These are phyloP conservation scores for Lanmaoa rubissima DNA, from an alignment of 768 basidiomycete genomes.

Conservation along the genomic window DNA sequence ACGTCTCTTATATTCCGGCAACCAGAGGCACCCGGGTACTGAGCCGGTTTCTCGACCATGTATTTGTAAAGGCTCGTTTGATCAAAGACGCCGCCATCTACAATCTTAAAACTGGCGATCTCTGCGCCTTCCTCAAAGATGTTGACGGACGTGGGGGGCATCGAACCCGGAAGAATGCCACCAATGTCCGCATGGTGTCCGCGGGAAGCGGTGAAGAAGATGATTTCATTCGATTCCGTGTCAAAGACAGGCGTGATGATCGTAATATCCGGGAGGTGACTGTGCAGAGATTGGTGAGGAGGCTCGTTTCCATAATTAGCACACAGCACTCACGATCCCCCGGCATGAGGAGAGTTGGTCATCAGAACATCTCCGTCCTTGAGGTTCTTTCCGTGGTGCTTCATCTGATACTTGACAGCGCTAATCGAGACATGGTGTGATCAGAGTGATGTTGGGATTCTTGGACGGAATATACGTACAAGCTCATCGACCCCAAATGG, in stretches of 20 bases:
- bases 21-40: constrained; percentile 83
- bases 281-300: constrained; percentile 17
- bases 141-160: constrained; percentile 91
- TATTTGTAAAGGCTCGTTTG: constrained; percentile 68
- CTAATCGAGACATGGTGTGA: constrained; percentile 33
- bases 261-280: constrained; percentile 85
- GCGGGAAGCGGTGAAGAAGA: constrained; percentile 91
- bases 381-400: constrained; percentile 62
- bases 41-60: constrained; percentile 79
- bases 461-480: constrained; percentile 49
- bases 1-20: constrained; percentile 87
- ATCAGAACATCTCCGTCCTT: constrained; percentile 92
- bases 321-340: constrained; percentile 68
- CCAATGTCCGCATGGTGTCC: constrained; percentile 96
- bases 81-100: constrained; percentile 79
- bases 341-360: constrained; percentile 88
- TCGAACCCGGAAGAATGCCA: constrained; percentile 88
- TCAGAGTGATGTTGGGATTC: background rate
- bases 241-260: constrained; percentile 91
- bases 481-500: constrained; percentile 87
- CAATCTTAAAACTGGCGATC: constrained; percentile 89
- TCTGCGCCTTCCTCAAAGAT: constrained; percentile 95
- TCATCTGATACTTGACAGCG: constrained; percentile 89
- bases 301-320: constrained; percentile 1
- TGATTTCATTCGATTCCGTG: constrained; percentile 61